Evolutionary conservation across 2,329 filamentous ascomycete species (phyloP), one percentile per base, ranked within the genome.

Genomic region (Trichophaea hybrida): DNA sequence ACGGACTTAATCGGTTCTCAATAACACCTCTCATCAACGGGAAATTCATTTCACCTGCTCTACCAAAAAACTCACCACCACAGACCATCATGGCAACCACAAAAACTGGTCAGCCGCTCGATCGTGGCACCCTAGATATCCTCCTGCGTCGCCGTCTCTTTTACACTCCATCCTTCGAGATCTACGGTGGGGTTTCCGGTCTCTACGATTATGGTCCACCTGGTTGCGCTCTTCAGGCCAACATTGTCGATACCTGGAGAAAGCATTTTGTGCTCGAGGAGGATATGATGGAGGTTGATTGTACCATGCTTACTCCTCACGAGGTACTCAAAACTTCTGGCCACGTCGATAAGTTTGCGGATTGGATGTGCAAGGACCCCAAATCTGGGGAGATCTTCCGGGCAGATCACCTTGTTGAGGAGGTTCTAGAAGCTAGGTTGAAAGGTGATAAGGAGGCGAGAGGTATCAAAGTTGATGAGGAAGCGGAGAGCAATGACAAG

Each of bases 321-420:
- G 86, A 93, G 52, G 88, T 98, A 40, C 81, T 98, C 70, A 94
- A 97, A 80, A 95, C 91, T 57, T 87, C 83, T 72, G 93, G 93
- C 65, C 93, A 98, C 75, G 93, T 97, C 66, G 91, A 96, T 74
- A 94, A 94, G 74, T 97, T 97, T 71, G 86, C 88, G 74, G 91
- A 97, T 73, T 97, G 87, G 88, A 96, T 97, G 90, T 95, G 88
- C 83, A 95, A 94, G 75, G 93, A 98, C 73, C 88, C 91, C 64
- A 94, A 94, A 79, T 95, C 85, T 69, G 93, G 93, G 71, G 93
- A 98, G 73, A 95, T 96, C 70, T 83, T 98, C 72, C 83, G 93
- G 68, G 89, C 93, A 60, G 93, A 98, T 71, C 93, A 98, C 76
- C 81, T 97, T 69, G 90, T 98, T 67, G 90, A 97, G 78, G 88